Base-by-base conservation (phyloP, 1,284 basidiomycete species). In the Ganoderma sinense region DNA sequence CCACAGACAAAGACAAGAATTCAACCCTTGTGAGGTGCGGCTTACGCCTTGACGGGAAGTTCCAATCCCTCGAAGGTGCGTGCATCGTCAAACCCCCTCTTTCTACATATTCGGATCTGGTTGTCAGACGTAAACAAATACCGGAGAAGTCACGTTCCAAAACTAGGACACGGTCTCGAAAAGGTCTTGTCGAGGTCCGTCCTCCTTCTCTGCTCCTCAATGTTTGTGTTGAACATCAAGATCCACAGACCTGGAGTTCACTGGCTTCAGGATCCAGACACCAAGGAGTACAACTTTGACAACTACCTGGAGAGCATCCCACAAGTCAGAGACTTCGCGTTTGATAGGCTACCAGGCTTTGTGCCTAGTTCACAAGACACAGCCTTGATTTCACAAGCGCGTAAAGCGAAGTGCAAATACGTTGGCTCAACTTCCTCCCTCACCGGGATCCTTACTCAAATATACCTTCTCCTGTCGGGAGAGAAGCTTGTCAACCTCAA, bases 351-450 rank as follows among this genome's bases (percentile, higher is more conserved):
- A 0, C 86, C 89, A 4, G 86, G 88, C 0, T 99, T 98, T 76
- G 82, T 95, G 43, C 92, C 87, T 39, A 96, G 96, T 69, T 96
- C 94, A 4, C 84, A 86, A 67, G 97, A 99, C 77, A 61, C 94
- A 91, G 91, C 94, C 69, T 83, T 99, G 6, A 84, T 86, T 67
- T 77, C 80, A 4, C 81, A 98, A 18, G 92, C 94, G 0, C 84
- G 87, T 73, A 80, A 81, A 48, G 85, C 94, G 69, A 80, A 84
- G 0, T 87, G 89, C 56, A 84, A 79, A 51, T 99, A 94, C 79
- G 89, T 89, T 20, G 97, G 97, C 0, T 97, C 95, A 11, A 99
- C 97, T 0, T 97, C 96, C n/a, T 97, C 95, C 13, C 82, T 98
- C 70, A 94, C 95, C 0, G 90, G 92, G 41, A 88, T 97, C 69